Evolutionary conservation across 345 rosid species (phyloP).

Genomic region (Syzygium jambos): DNA sequence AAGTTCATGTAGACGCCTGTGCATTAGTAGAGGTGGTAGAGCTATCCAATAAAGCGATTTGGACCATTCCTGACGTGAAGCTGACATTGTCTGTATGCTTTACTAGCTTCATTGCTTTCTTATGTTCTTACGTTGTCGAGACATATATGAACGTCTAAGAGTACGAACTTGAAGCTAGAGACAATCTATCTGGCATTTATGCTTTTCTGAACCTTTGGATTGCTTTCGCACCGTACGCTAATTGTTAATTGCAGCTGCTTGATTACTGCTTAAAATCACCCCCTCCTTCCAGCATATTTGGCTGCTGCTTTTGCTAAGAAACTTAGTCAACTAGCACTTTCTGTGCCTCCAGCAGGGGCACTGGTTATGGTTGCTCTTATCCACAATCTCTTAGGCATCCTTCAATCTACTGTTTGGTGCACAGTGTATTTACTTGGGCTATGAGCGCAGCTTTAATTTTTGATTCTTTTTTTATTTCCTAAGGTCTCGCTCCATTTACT

Average conservation of each 20-base stretch:
- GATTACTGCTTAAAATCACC: constrained; percentile 88
- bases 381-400: constrained; percentile 89
- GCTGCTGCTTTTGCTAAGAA: constrained; percentile 94
- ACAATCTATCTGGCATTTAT: background rate
- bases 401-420: constrained; percentile 88
- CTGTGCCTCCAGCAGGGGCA: constrained; percentile 78
- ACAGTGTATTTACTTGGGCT: constrained; percentile 31
- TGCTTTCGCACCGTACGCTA: background rate
- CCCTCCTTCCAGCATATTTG: constrained; percentile 90
- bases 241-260: constrained; percentile 54
- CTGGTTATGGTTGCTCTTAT: constrained; percentile 72
- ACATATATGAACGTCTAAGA: background rate
- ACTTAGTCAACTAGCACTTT: constrained; percentile 71
- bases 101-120: background rate
- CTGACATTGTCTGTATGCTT: background rate
- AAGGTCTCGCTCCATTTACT: background rate
- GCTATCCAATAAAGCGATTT: background rate
- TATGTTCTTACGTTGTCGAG: background rate
- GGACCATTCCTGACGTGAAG: background rate
- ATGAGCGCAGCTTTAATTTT: background rate
- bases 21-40: background rate
- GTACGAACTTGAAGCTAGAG: background rate
- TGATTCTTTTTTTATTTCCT: background rate
- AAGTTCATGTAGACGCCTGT: background rate
- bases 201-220: background rate